Conservation (phyloP, 2,329 filamentous ascomycete genomes). For the Claviceps capensis region DNA sequence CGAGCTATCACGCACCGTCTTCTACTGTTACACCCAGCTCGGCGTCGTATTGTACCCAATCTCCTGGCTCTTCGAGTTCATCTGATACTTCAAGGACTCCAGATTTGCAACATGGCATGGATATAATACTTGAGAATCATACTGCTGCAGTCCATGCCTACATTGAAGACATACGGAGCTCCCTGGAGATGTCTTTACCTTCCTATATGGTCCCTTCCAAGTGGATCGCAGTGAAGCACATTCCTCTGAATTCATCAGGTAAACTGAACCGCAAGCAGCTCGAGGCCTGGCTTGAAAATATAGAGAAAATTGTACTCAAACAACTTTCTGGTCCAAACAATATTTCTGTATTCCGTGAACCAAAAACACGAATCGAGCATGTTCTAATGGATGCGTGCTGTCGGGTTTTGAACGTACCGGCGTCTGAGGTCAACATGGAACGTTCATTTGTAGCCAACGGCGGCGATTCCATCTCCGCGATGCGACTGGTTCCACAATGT, state of each 20-base stretch:
- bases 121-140: neutral
- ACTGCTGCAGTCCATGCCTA: neutral
- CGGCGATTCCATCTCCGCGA: slow-evolving; percentile 31
- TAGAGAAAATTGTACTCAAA: neutral
- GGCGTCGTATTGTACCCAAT: neutral
- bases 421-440: slow-evolving; percentile 15
- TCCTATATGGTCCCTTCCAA: slow-evolving; percentile 10
- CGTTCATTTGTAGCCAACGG: slow-evolving; percentile 26
- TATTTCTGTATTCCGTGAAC: neutral
- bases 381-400: slow-evolving; percentile 20
- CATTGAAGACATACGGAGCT: slow-evolving; percentile 4
- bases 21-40: neutral
- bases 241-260: slow-evolving; percentile 8
- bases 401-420: slow-evolving; percentile 24
- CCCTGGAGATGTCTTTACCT: slow-evolving; percentile 6
- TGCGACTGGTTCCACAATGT: slow-evolving; percentile 26
- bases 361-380: slow-evolving; percentile 1
- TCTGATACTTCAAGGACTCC: neutral
- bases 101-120: neutral
- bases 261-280: slow-evolving; percentile 8
- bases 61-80: neutral
- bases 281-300: neutral
- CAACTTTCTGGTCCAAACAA: neutral
- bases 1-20: neutral
- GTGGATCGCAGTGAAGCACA: slow-evolving; percentile 7